Evolutionary conservation across 192 early-diverging fungal genomes (phyloP), one percentile per base, ranked within the genome.

Genomic region (Coemansia sp.): DNA sequence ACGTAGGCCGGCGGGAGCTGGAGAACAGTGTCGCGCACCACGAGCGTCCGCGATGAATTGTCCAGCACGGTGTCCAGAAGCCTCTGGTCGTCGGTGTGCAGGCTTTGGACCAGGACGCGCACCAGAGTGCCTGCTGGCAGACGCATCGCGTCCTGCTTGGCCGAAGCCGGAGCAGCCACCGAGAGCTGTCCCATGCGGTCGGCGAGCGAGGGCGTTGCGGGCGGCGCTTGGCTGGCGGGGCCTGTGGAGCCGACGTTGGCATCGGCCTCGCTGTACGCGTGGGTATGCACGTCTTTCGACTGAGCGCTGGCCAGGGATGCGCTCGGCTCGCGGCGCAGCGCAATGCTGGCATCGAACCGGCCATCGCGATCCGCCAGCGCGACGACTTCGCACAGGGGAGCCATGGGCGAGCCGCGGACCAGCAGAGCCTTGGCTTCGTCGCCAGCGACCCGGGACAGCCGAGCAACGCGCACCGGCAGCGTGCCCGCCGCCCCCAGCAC

Each of bases 11-110:
- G 50, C 14, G 81, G 81, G 58, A 78, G 63, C 0, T 46, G 57
- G 15, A 78, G 59, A 1, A 78, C 62, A 0, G 81, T 84, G 73
- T 78, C 81, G n/a, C 76, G 73, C 15, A 84, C 76, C 1, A 84
- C 58, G 11, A 62, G 69, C 17, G 76, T 15, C 3, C 81, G 62
- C 6, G 76, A 25, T 1, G 72, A 63, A 70, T 78, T 84, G 50
- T 46, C 46, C 68, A 84, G 50, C 5, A 84, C 81, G 0, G 73
- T 61, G 15, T 84, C 76, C 11, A 84, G 67, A 53, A 84, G 68
- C 37, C 42, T 53, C 12, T 31, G 21, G 45, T 84, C 81, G 11
- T 36, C 32, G 5, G 76, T 84, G 58, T 84, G 81, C 69, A 84
- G 72, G 34, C 66, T 65, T 53, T 84, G 81, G 32, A 84, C 76